Evolutionary conservation across 2,329 filamentous ascomycete species (phyloP).

Genomic region (Paraphoma sp.): DNA sequence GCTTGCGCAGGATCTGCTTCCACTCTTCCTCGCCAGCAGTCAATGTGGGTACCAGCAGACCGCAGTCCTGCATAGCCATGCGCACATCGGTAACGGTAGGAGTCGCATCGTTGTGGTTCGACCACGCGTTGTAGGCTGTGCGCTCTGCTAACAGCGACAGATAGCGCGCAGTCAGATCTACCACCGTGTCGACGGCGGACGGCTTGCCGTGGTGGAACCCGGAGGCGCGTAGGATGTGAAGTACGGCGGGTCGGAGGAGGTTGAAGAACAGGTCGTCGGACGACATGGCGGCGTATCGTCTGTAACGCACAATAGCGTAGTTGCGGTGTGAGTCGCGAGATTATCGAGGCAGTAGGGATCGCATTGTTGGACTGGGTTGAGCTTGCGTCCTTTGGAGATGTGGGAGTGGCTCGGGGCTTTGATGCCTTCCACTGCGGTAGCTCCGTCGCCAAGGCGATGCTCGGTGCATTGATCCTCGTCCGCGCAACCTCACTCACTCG

Average conservation of each 20-base stretch:
- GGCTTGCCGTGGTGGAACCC: conserved; percentile 86
- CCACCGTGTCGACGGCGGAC: conserved; percentile 84
- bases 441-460: conserved; percentile 18
- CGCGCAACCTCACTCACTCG: conserved; percentile 8
- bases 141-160: conserved; percentile 75
- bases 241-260: conserved; percentile 82
- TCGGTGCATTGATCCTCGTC: conserved; percentile 1
- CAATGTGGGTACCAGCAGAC: conserved; percentile 73
- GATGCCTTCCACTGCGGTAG: conserved; percentile 5
- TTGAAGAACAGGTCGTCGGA: conserved; percentile 68
- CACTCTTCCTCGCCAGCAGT: conserved; percentile 73
- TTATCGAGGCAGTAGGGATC: conserved; percentile 27
- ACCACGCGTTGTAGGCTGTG: conserved; percentile 73
- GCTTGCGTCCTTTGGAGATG: conserved; percentile 5
- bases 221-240: conserved; percentile 89
- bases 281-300: conserved; percentile 36
- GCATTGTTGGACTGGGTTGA: conserved; percentile 24
- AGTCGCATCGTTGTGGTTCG: conserved; percentile 70
- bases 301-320: neutral
- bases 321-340: conserved; percentile 13
- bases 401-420: conserved; percentile 21
- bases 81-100: conserved; percentile 79
- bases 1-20: conserved; percentile 57
- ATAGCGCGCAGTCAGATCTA: conserved; percentile 85
- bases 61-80: conserved; percentile 82